A percentile compares a stretch with the other conserved stretches of the same genome.
These are phyloP conservation scores for Fusarium piperis DNA, from an alignment of 2,329 filamentous ascomycete genomes.

Conservation along the genomic window DNA sequence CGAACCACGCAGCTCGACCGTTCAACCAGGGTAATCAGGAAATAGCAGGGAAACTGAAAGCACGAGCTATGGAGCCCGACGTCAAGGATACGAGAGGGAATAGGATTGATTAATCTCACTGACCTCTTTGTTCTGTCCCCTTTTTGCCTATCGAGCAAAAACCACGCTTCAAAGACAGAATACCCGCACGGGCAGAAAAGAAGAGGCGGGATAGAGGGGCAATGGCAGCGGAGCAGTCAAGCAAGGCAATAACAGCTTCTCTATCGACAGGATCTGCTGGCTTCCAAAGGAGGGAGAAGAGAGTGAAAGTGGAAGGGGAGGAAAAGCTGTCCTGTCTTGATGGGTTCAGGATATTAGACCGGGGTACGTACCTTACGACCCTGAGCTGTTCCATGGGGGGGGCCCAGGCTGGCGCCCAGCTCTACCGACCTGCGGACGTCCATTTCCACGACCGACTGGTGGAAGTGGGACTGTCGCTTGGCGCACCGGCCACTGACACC, in stretches of 20 bases:
- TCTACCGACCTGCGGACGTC: conserved; percentile 1
- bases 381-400: conserved; percentile 27
- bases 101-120: conserved; percentile 33
- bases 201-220: conserved; percentile 24
- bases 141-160: conserved; percentile 31
- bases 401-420: background rate
- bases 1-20: conserved; percentile 20
- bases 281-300: conserved; percentile 22
- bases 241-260: conserved; percentile 22
- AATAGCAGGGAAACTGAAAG: conserved; percentile 1
- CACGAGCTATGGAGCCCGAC: conserved; percentile 8
- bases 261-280: conserved; percentile 18
- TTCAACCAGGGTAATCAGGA: conserved; percentile 9
- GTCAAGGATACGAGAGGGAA: conserved; percentile 21
- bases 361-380: conserved; percentile 32
- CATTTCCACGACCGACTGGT: conserved; percentile 26
- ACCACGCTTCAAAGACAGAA: conserved; percentile 17
- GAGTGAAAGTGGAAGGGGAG: conserved; percentile 17
- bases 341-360: conserved; percentile 36
- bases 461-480: conserved; percentile 8
- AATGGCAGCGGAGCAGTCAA: conserved; percentile 23
- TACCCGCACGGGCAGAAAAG: background rate
- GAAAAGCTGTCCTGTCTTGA: conserved; percentile 33
- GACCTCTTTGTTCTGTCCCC: conserved; percentile 16
- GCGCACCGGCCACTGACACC: conserved; percentile 27